Evolutionary conservation across 2,329 filamentous ascomycete species (phyloP), one percentile per base, ranked within the genome.

Genomic region (Colletotrichum gloeosporioides): DNA sequence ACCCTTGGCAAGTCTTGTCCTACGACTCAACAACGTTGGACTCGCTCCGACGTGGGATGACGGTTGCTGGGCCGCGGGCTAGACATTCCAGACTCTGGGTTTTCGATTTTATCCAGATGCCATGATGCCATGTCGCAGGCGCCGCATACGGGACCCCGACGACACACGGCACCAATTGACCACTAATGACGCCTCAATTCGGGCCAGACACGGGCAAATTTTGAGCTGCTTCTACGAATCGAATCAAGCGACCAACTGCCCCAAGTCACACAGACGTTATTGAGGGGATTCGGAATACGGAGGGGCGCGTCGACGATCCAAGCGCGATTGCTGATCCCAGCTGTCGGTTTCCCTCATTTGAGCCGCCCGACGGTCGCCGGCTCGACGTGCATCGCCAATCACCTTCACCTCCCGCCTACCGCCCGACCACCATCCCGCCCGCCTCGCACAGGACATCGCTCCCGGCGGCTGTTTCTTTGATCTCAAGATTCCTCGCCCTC

Each of bases 1-100:
- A 44, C 32, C 57, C 74, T 76, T 76, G 74, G 74, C 74, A 34
- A 57, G 29, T 74, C 74, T 76, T 74, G 74, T 74, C 74, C 74
- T 69, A 69, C 70, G 59, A 69, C 64, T 69, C 74, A 69, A 74
- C 71, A 62, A 65, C 34, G 74, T 74, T 69, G 71, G 74, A 32
- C 25, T 31, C 25, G 39, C 65, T 69, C 70, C 70, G 36, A 74
- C 57, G 64, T 59, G 70, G 70, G 65, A 76, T 76, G 74, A 69
- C 74, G 36, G 59, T 68, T 53, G 34, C 66, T 44, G 22, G 57
- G 44, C 18, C 49, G 59, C 25, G 22, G 39, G 57, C 22, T 55
- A 57, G 15, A 61, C 74, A 74, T 61, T 62, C 74, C 64, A 74
- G 44, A 76, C 71, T 61, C 64, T 63, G 29, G 57, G 16, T 59